Evolutionary conservation across 208 protist genomes (phyloP), one percentile per base, ranked within the genome.

Genomic region (Acanthamoeba castellanii): DNA sequence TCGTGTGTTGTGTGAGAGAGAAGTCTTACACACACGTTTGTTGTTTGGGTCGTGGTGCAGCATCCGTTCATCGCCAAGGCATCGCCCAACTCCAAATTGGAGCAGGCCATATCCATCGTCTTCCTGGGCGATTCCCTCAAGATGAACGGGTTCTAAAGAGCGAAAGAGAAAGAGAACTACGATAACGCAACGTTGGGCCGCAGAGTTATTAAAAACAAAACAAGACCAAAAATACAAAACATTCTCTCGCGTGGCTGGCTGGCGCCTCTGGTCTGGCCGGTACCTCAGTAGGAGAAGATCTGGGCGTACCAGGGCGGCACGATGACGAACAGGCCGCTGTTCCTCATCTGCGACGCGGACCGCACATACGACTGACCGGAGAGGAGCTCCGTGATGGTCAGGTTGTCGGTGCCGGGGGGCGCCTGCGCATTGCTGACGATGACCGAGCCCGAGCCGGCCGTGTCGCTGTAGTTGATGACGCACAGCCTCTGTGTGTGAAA

Each of bases 201-300:
- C 47, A 11, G 47, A 14, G 7, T 14, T 4, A 52, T 14, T 4
- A 52, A 52, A 11, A 52, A 52, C 4, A 52, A 52, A 52, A 52
- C 47, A 52, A 52, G 50, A 5, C 50, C 5, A 55, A 55, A 55
- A 55, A 16, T 55, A 55, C 50, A 55, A 5, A 55, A 5, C 8
- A 5, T 13, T 13, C 50, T 13, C 50, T 55, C 13, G 50, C 55
- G 20, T 3, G 55, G 55, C 6, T 14, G 3, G 16, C 55, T 8
- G 55, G 9, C 20, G n/a, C n/a, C n/a, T n/a, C n/a, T n/a, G n/a
- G n/a, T n/a, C n/a, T n/a, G n/a, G n/a, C n/a, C n/a, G n/a, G n/a
- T n/a, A n/a, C n/a, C 55, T 95, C 92, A 95, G 94, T 97, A 97
- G 52, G 89, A 90, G 52, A 97, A 97, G 16, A 97, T 97, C 84